Base-by-base conservation (phyloP, 139 green algal species). In the Chlamydomonas sp. region DNA sequence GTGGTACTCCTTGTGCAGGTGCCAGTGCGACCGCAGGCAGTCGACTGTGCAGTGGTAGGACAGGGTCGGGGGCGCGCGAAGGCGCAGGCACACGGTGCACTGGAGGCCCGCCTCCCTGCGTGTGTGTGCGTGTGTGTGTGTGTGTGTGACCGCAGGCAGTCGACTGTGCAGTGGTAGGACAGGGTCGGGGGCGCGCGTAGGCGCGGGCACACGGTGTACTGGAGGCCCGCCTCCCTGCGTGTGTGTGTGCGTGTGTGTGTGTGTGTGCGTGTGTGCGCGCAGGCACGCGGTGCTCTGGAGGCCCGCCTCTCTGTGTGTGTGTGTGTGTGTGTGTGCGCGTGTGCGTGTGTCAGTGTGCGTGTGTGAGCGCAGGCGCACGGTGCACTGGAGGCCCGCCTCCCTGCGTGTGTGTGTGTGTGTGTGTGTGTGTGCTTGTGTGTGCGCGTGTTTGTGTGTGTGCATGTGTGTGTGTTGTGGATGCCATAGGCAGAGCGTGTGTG, bases 141-240 rank as follows among this genome's bases (percentile, higher is more conserved):
- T 93, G 93, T 98, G 79, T 92, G 83, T 69, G 80, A 79, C 54
- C 77, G 73, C 31, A 98, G 89, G 79, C 94, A 98, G 58, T 97
- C 88, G 20, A 83, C 58, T 16, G 78, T 85, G 88, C 94, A 98
- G 76, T 97, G 90, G 73, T 95, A 98, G 72, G 73, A 83, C 35
- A 89, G 75, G 89, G 89, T 72, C 75, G 68, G 83, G 30, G 78
- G 82, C 28, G 86, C 80, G 59, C 84, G 88, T 63, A 72, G 81
- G 30, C 89, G 90, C 47, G 93, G 64, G 81, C 91, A 98, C 4
- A 92, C 71, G 20, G 96, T 79, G 77, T 91, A 97, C 83, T 98
- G 92, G 38, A 98, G 68, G 5, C 76, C 86, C 0, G 93, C 94
- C 43, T 91, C 85, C 49, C n/a, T n/a, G n/a, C n/a, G n/a, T n/a